Conservation (phyloP, 2,329 filamentous ascomycete genomes). For the Xylaria digitata region DNA sequence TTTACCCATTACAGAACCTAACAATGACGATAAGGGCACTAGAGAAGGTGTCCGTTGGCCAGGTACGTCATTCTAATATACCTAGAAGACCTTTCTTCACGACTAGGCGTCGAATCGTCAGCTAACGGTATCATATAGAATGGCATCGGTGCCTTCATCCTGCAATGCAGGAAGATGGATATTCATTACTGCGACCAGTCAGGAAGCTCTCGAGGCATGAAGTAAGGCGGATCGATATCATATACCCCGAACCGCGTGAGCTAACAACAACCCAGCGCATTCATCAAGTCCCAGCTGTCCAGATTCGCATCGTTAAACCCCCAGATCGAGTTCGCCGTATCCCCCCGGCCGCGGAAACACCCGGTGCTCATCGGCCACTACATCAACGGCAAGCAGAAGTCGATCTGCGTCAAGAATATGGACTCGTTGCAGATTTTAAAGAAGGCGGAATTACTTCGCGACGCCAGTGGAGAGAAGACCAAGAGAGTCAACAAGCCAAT, state of each 20-base stretch:
- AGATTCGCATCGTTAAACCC: constrained; percentile 85
- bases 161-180: constrained; percentile 95
- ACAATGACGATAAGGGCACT: constrained; percentile 68
- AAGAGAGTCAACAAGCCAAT: constrained; percentile 72
- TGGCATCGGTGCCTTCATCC: constrained; percentile 94
- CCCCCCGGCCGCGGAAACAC: constrained; percentile 88
- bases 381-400: constrained; percentile 88
- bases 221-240: constrained; percentile 61
- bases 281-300: constrained; percentile 81
- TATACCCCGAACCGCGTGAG: background rate
- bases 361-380: constrained; percentile 90
- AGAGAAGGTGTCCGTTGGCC: constrained; percentile 63
- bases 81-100: background rate
- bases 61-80: constrained; percentile 55
- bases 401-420: constrained; percentile 89
- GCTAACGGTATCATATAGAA: constrained; percentile 68
- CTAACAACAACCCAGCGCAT: constrained; percentile 67
- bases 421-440: constrained; percentile 81
- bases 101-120: constrained; percentile 1
- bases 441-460: constrained; percentile 79
- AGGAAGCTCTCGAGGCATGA: constrained; percentile 94
- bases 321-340: constrained; percentile 90
- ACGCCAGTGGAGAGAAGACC: constrained; percentile 81
- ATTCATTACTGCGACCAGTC: constrained; percentile 98
- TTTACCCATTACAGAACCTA: constrained; percentile 49